Evolutionary conservation across 78 protist genomes (phyloP).

Genomic region (slime mould (Dictyostelium discoideum)): DNA sequence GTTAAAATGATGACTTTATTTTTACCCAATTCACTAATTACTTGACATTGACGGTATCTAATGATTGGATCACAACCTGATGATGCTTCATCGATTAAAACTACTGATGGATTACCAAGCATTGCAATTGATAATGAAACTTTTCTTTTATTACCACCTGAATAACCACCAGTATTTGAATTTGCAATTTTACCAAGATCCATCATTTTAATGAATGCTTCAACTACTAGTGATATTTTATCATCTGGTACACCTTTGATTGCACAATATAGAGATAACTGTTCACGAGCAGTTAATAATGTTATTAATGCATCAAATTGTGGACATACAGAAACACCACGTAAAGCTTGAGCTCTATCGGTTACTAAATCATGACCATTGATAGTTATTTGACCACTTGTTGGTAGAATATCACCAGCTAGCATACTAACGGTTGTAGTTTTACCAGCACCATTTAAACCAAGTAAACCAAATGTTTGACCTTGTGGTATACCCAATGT

Average conservation of each 20-base stretch:
- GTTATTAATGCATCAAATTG: conserved; percentile 70
- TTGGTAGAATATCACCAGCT: conserved; percentile 88
- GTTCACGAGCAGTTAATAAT: conserved; percentile 69
- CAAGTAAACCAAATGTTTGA: conserved; percentile 49
- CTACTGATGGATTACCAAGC: conserved; percentile 84
- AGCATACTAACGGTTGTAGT: conserved; percentile 93
- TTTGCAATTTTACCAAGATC: conserved; percentile 36
- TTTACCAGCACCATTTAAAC: conserved; percentile 85
- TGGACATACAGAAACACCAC: conserved; percentile 24
- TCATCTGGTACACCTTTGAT: conserved; percentile 69
- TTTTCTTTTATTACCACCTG: conserved; percentile 94
- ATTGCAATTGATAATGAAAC: conserved; percentile 90
- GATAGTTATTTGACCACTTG: conserved; percentile 88
- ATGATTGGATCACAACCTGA: conserved; percentile 92
- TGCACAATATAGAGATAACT: conserved; percentile 35
- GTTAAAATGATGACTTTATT: conserved; percentile 87
- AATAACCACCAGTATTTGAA: conserved; percentile 51
- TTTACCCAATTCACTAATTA: conserved; percentile 59
- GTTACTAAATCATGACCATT: conserved; percentile 75
- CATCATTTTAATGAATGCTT: conserved; percentile 62
- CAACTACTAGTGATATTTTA: background rate
- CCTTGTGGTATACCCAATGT: conserved; percentile 52
- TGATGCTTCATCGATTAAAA: conserved; percentile 64
- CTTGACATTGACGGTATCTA: conserved; percentile 87
- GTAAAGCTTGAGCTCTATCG: conserved; percentile 21